Conservation (phyloP, 208 protist genomes). For the Crithidia sp. region DNA sequence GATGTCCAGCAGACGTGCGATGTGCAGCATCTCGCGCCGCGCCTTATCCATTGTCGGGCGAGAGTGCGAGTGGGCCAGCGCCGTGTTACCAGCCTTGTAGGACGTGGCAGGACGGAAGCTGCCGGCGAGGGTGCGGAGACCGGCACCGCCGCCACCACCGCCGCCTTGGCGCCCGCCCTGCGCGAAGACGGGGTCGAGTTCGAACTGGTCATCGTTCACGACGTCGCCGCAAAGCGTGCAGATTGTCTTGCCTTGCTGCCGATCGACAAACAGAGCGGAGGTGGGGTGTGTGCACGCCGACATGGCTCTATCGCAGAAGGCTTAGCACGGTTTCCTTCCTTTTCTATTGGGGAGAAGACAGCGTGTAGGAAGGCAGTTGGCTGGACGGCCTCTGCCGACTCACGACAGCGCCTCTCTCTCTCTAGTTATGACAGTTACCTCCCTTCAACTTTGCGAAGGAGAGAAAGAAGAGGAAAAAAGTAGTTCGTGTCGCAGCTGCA, state of each 20-base stretch:
- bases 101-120: constrained; percentile 59
- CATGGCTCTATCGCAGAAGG: constrained; percentile 29
- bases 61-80: constrained; percentile 26
- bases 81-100: constrained; percentile 23
- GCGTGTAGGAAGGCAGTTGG: too few relatives aligned
- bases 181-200: constrained; percentile 82
- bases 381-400: too few relatives aligned
- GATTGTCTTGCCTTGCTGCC: constrained; percentile 55
- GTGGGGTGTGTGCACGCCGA: constrained; percentile 72
- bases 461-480: too few relatives aligned
- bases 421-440: too few relatives aligned
- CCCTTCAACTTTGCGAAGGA: too few relatives aligned
- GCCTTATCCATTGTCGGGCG: constrained; percentile 82
- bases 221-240: constrained; percentile 88
- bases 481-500: too few relatives aligned
- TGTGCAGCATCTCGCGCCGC: constrained; percentile 77
- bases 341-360: too few relatives aligned
- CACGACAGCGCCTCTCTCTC: neutral
- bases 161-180: constrained; percentile 25
- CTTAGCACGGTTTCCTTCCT: too few relatives aligned
- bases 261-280: constrained; percentile 71
- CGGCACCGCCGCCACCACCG: constrained; percentile 20
- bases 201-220: constrained; percentile 72
- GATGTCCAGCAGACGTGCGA: constrained; percentile 80
- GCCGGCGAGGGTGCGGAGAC: constrained; percentile 28